Conservation (phyloP, 306 rosid species). For the Vachellia pachyceras region DNA sequence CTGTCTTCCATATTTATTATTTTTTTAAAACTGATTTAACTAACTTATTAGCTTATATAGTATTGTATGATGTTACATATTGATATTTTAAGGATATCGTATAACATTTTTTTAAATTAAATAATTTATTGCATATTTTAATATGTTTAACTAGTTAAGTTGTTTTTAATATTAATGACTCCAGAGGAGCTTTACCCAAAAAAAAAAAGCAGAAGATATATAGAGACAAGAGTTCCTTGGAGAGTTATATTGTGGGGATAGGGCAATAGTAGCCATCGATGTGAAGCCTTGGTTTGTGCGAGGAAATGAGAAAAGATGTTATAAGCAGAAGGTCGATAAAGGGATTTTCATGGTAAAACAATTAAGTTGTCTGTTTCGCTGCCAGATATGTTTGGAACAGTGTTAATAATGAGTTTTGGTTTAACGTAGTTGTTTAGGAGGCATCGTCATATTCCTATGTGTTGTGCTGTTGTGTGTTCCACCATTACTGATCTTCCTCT, state of each 20-base stretch:
- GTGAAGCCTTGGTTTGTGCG: not conserved
- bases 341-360: conserved; percentile 37
- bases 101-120: too few species aligned
- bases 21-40: too few species aligned
- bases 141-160: too few species aligned
- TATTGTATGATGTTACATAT: too few species aligned
- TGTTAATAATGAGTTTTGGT: conserved; percentile 26
- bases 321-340: too few species aligned
- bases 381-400: conserved; percentile 42
- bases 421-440: conserved; percentile 24
- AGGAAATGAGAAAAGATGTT: too few species aligned
- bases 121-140: too few species aligned
- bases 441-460: not conserved
- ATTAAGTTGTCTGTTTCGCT: conserved; percentile 36
- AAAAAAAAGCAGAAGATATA: not conserved
- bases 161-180: too few species aligned
- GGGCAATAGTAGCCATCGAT: conserved; percentile 43
- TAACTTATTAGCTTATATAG: too few species aligned
- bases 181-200: too few species aligned
- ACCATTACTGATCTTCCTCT: not conserved
- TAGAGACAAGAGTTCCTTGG: conserved; percentile 42
- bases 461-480: conserved; percentile 4
- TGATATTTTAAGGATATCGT: too few species aligned
- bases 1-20: too few species aligned
- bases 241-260: not conserved